These are phyloP conservation scores for Venturia pyrina DNA, from an alignment of 2,329 filamentous ascomycete species.

Conservation along the genomic window DNA sequence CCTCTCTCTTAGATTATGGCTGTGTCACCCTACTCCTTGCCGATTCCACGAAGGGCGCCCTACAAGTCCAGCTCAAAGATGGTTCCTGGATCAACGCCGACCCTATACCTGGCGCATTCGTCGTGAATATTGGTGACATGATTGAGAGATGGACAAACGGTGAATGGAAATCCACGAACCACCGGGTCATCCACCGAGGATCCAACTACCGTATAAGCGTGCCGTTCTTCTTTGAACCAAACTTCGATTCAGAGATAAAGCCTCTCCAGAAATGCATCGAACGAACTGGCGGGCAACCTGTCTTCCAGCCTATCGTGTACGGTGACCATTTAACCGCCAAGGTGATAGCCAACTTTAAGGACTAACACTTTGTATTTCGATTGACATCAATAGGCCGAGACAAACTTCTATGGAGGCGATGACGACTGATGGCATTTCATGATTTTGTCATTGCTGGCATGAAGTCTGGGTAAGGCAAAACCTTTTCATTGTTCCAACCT, in stretches of 20 bases:
- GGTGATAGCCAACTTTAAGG: constrained; percentile 32
- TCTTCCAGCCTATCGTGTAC: constrained; percentile 28
- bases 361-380: background rate
- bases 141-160: constrained; percentile 38
- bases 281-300: constrained; percentile 21
- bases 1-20: constrained; percentile 32
- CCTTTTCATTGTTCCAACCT: too few relatives aligned
- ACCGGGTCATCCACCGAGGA: constrained; percentile 35
- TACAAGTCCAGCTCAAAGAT: constrained; percentile 34
- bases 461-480: background rate
- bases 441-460: background rate
- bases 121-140: constrained; percentile 42
- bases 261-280: constrained; percentile 29
- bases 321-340: constrained; percentile 34
- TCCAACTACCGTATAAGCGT: constrained; percentile 31
- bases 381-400: background rate
- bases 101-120: constrained; percentile 34
- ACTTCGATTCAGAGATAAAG: constrained; percentile 30
- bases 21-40: constrained; percentile 37
- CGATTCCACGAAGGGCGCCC: constrained; percentile 31
- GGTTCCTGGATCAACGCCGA: constrained; percentile 36
- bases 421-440: background rate
- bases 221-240: constrained; percentile 41
- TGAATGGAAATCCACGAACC: constrained; percentile 32
- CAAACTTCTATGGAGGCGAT: background rate